A percentile compares a stretch with the other conserved stretches of the same genome.
These are phyloP conservation scores for Multifurca ochricompacta DNA, from an alignment of 768 basidiomycete genomes.

Conservation along the genomic window DNA sequence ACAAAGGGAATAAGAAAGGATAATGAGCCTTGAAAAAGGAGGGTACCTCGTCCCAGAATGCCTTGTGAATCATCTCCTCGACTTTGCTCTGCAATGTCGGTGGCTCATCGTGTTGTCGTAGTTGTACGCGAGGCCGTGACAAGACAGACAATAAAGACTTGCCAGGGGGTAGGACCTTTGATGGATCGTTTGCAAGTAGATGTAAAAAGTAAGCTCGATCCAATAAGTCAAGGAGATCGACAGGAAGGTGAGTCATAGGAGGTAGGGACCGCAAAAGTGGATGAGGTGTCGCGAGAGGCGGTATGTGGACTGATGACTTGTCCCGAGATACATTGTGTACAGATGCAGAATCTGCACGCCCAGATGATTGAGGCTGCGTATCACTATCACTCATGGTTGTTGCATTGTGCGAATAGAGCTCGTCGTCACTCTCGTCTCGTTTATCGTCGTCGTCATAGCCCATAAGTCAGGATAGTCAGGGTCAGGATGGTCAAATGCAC, in stretches of 20 bases:
- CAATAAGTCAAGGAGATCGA: conserved; percentile 47
- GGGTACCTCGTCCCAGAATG: conserved; percentile 68
- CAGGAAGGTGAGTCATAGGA: conserved; percentile 34
- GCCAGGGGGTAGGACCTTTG: conserved; percentile 55
- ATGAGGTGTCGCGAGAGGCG: conserved; percentile 8
- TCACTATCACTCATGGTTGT: neutral
- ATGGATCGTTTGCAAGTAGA: conserved; percentile 54
- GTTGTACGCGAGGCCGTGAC: conserved; percentile 25
- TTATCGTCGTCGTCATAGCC: no score
- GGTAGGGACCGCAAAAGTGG: conserved; percentile 22
- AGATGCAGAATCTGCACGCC: neutral
- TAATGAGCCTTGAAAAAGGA: neutral
- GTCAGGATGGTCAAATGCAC: no score
- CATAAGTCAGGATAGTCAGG: no score
- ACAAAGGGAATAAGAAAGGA: conserved; percentile 1
- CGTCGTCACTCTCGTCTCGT: no score
- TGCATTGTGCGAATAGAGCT: no score
- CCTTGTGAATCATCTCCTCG: conserved; percentile 43
- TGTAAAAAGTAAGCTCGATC: conserved; percentile 62
- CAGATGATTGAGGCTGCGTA: neutral
- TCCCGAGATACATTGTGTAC: neutral
- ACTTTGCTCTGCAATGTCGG: conserved; percentile 42
- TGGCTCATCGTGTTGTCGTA: conserved; percentile 18
- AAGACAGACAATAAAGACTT: conserved; percentile 67
- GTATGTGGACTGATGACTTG: neutral